A percentile compares a stretch with the other conserved stretches of the same genome.
phyloP scores from a whole-genome alignment of 1,284 basidiomycete genomes.

The Puccinia brachypodii region DNA sequence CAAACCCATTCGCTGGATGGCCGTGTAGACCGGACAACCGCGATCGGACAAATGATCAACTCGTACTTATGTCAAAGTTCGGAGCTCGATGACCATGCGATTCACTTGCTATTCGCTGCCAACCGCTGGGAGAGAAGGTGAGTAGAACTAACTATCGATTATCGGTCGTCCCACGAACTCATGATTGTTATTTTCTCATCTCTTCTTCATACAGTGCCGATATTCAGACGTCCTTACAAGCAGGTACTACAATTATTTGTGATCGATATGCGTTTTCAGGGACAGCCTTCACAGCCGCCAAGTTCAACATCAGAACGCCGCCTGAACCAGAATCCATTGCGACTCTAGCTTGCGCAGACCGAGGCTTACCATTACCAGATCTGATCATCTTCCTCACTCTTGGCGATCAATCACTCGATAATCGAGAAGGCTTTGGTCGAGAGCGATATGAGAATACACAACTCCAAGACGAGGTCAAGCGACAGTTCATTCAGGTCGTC shows the following conservation, averaged over 20 bases:
- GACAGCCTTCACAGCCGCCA: conserved; percentile 87
- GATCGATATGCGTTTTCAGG: conserved; percentile 98
- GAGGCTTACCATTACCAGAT: conserved; percentile 83
- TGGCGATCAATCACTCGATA: conserved; percentile 62
- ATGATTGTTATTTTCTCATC: not conserved
- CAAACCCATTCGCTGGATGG: too few relatives aligned
- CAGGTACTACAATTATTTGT: conserved; percentile 75
- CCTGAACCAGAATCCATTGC: conserved; percentile 57
- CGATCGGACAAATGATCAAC: conserved; percentile 91
- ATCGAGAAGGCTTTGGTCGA: conserved; percentile 81
- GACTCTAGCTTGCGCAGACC: conserved; percentile 65
- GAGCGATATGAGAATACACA: conserved; percentile 66
- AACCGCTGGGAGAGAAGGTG: conserved; percentile 95
- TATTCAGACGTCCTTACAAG: conserved; percentile 66
- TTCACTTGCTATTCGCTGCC: conserved; percentile 93
- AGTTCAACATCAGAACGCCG: conserved; percentile 59
- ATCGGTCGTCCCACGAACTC: not conserved
- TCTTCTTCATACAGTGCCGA: conserved; percentile 61
- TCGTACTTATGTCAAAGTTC: conserved; percentile 77
- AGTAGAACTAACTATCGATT: conserved; percentile 10
- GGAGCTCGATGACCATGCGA: conserved; percentile 84
- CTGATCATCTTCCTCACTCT: conserved; percentile 82
- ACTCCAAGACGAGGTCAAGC: conserved; percentile 56
- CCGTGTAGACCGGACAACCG: conserved; percentile 88
- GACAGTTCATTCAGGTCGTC: conserved; percentile 23